Evolutionary conservation across 192 early-diverging fungal genomes (phyloP).

Genomic region (Coemansia erecta): DNA sequence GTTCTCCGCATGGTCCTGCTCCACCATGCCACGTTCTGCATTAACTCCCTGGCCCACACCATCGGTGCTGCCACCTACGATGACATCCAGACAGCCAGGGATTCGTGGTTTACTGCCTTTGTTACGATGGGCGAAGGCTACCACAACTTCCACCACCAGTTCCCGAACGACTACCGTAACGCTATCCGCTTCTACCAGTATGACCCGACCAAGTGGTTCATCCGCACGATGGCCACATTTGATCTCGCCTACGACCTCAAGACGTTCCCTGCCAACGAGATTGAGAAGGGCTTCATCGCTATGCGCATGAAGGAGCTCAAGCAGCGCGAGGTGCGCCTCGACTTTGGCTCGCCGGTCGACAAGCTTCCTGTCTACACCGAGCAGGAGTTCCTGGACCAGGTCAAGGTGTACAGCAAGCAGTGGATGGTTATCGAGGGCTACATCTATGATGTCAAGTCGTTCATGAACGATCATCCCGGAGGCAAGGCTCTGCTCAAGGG

Average conservation of each 20-base stretch:
- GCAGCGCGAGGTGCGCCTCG: constrained; percentile 57
- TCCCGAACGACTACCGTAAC: constrained; percentile 79
- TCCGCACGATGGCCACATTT: constrained; percentile 54
- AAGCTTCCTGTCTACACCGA: constrained; percentile 67
- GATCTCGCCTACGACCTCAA: constrained; percentile 73
- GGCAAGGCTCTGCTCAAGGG: constrained; percentile 68
- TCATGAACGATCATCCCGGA: constrained; percentile 88
- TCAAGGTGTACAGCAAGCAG: constrained; percentile 65
- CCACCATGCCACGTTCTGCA: constrained; percentile 87
- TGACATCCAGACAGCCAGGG: constrained; percentile 73
- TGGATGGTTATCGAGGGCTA: constrained; percentile 83
- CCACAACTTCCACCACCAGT: constrained; percentile 83
- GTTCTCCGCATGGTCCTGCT: constrained; percentile 71
- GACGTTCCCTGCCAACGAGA: constrained; percentile 76
- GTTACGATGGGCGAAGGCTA: constrained; percentile 75
- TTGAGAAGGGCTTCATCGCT: constrained; percentile 70
- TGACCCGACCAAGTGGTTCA: constrained; percentile 86
- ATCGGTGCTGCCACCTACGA: constrained; percentile 74
- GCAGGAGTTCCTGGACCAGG: constrained; percentile 64
- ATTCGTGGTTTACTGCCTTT: constrained; percentile 72
- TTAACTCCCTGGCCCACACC: constrained; percentile 81
- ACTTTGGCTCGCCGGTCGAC: constrained; percentile 72
- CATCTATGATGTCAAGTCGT: constrained; percentile 77
- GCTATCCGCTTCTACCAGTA: constrained; percentile 60
- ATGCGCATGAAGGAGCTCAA: constrained; percentile 82